Base-by-base conservation (phyloP, 768 basidiomycete species). In the Termitomyces titanicus region DNA sequence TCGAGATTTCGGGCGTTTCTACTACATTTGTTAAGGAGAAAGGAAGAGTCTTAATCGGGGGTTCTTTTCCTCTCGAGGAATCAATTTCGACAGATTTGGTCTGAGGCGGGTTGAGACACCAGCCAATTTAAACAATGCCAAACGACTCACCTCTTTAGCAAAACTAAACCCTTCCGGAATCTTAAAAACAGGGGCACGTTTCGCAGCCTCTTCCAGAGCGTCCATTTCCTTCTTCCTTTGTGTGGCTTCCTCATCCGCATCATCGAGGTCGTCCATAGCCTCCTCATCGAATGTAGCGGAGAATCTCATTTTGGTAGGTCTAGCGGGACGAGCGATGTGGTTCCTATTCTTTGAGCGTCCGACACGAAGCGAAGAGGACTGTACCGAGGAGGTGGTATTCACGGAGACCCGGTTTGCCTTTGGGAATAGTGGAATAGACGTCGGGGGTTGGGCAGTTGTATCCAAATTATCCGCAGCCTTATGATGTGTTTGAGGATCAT, bases 141-240 rank as follows among this genome's bases (percentile, higher is more conserved):
- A 55, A 38, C 5, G 27, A 74, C 81, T 55, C 59, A 83, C 83
- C 59, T 79, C 79, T 61, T 84, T 81, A 5, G 84, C 80, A 61
- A 92, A 90, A 42, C 75, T 82, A 68, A 92, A 91, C 7, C 79
- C 82, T 51, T 74, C 68, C 18, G 87, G 82, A 37, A 85, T 73
- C 38, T 84, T 74, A 66, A 86, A 89, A 5, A 73, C 68, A 1
- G 86, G 85, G 10, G 68, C 73, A 56, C 73, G 79, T 64, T 78
- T 80, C 11, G 80, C 77, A 7, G 81, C 80, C 61, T 82, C 82
- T 51, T 85, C 82, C 13, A 84, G 66, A 53, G 68, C 68, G 42
- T 75, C 72, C 37, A 70, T 69, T 54, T 84, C 82, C 58, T 73
- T 74, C 58, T 65, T 67, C 38, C 71, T 70, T 53, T 72, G 69